Evolutionary conservation across 352 stramenopile species (phyloP).

Genomic region (Globisporangium paroecandrum): DNA sequence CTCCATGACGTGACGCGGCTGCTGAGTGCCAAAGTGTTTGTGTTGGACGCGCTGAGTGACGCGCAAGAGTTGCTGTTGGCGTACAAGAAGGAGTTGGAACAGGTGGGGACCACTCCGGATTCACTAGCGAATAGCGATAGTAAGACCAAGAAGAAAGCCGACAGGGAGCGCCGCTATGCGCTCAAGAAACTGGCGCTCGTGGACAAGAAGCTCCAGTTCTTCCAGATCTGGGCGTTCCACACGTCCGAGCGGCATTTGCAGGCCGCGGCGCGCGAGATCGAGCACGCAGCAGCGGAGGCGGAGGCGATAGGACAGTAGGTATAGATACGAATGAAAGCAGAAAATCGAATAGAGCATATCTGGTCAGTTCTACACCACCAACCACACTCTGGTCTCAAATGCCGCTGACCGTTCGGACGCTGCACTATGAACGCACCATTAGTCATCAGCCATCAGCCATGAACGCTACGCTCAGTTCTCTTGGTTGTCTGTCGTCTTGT

Average conservation of each 20-base stretch:
- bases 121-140: not conserved
- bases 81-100: constrained; percentile 19
- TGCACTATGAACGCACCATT: not conserved
- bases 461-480: not conserved
- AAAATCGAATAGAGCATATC: too few relatives aligned
- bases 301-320: not conserved
- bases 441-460: not conserved
- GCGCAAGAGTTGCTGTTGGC: constrained; percentile 35
- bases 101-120: not conserved
- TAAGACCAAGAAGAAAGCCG: constrained; percentile 16
- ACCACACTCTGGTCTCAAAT: not conserved
- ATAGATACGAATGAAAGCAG: not conserved
- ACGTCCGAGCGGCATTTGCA: constrained; percentile 11
- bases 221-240: constrained; percentile 44
- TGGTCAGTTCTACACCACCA: too few relatives aligned
- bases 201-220: constrained; percentile 61
- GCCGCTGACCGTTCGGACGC: not conserved
- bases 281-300: not conserved
- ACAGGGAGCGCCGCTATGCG: constrained; percentile 22
- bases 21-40: constrained; percentile 39
- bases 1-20: constrained; percentile 46
- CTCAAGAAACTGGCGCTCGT: constrained; percentile 29
- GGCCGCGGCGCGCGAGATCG: constrained; percentile 11
- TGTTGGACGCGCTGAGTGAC: constrained; percentile 66
- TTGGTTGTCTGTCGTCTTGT: not conserved